A percentile compares a stretch with the other conserved stretches of the same genome.
Conservation (phyloP, 2,329 filamentous ascomycete genomes). For the Rutstroemia sp. region DNA sequence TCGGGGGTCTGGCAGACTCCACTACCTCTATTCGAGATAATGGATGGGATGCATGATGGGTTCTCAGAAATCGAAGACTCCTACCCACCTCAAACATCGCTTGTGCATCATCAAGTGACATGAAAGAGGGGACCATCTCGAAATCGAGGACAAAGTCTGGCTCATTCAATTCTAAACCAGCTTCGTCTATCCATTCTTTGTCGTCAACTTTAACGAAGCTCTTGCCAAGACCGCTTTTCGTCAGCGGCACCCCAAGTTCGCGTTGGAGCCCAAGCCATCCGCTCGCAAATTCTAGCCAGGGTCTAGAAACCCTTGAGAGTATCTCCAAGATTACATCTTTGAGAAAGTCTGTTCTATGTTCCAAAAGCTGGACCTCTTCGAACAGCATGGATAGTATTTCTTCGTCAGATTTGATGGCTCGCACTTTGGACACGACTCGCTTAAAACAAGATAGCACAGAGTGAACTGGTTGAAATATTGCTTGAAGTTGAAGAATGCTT, state of each 20-base stretch:
- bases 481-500: conserved; percentile 29
- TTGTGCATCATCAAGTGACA: conserved; percentile 60
- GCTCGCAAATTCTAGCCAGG: conserved; percentile 61
- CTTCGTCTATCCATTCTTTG: conserved; percentile 49
- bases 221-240: conserved; percentile 40
- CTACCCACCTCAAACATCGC: conserved; percentile 73
- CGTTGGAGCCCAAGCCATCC: conserved; percentile 67
- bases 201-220: conserved; percentile 55
- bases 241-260: conserved; percentile 47
- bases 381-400: conserved; percentile 55
- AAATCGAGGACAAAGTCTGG: conserved; percentile 56
- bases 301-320: conserved; percentile 52
- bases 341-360: conserved; percentile 55
- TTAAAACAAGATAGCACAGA: conserved; percentile 28
- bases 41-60: conserved; percentile 64
- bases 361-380: conserved; percentile 52
- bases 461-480: conserved; percentile 26
- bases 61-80: conserved; percentile 65
- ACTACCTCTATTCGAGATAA: conserved; percentile 48
- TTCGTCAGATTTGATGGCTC: conserved; percentile 43
- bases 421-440: conserved; percentile 23
- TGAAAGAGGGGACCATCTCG: conserved; percentile 62
- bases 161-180: conserved; percentile 48
- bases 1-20: conserved; percentile 42
- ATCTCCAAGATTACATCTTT: conserved; percentile 60